Conservation (phyloP, 164 flowering plant genomes). For the Tetracentron sinense region DNA sequence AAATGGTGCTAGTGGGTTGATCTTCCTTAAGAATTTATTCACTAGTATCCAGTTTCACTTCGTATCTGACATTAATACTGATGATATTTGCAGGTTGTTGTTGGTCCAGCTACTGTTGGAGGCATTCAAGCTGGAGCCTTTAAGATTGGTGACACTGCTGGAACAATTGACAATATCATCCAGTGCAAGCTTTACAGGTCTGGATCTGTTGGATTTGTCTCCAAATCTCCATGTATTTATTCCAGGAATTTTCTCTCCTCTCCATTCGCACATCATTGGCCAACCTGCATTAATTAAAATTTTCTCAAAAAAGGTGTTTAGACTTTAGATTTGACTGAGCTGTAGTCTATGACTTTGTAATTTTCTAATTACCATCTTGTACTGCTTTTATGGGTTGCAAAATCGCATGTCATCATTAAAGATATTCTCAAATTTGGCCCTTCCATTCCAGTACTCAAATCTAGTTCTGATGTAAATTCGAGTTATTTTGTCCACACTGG, state of each 20-base stretch:
- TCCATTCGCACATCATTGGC: neutral
- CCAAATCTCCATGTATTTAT: constrained; percentile 60
- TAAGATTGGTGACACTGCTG: constrained; percentile 94
- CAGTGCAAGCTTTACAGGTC: constrained; percentile 79
- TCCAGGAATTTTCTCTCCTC: neutral
- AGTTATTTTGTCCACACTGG: too few species aligned
- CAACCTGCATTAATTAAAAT: neutral
- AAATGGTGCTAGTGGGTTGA: neutral
- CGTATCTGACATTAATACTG: neutral
- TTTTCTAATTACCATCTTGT: too few species aligned
- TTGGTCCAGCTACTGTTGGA: constrained; percentile 90
- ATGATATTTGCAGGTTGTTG: constrained; percentile 47
- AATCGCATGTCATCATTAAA: too few species aligned
- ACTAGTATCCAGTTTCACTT: too few species aligned
- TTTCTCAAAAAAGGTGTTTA: too few species aligned
- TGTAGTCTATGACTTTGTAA: too few species aligned
- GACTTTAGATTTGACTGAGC: too few species aligned
- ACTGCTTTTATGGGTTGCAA: too few species aligned
- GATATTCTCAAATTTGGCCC: too few species aligned
- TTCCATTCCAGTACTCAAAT: too few species aligned
- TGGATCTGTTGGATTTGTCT: constrained; percentile 84
- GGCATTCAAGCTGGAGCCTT: constrained; percentile 96
- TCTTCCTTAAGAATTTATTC: neutral
- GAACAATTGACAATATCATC: constrained; percentile 76
- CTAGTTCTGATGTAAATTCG: too few species aligned